phyloP scores from a whole-genome alignment of 2,329 filamentous ascomycete species.

The Lasiodiplodia citricola region DNA sequence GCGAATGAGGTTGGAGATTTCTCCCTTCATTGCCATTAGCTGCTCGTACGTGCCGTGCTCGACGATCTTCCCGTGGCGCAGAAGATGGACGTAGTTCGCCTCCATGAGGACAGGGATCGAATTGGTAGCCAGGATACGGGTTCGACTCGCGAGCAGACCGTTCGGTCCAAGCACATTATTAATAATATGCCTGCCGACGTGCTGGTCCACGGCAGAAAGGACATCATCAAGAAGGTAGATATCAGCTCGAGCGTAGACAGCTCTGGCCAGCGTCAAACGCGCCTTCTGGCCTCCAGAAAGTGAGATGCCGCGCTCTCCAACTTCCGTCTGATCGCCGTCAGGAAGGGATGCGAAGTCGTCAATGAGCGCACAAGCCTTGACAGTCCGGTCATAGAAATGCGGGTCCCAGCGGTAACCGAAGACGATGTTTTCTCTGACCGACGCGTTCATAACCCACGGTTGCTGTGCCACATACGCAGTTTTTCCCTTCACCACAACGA shows the following conservation, averaged over 20 bases:
- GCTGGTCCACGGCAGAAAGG: conserved; percentile 95
- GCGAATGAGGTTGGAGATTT: conserved; percentile 83
- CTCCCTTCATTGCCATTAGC: conserved; percentile 90
- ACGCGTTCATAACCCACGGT: conserved; percentile 97
- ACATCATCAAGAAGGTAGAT: conserved; percentile 94
- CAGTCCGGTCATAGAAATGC: conserved; percentile 89
- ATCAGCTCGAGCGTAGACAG: conserved; percentile 96
- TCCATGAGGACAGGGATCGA: conserved; percentile 89
- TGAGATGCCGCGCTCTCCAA: conserved; percentile 95
- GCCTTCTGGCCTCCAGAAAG: conserved; percentile 96
- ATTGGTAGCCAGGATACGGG: conserved; percentile 91
- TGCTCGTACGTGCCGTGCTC: conserved; percentile 92
- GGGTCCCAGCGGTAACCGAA: conserved; percentile 96
- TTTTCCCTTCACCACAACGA: conserved; percentile 80
- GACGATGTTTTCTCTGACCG: conserved; percentile 94
- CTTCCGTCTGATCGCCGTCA: conserved; percentile 94
- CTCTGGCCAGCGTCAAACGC: conserved; percentile 85
- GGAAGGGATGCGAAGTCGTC: conserved; percentile 93
- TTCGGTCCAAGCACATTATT: conserved; percentile 88
- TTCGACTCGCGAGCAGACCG: conserved; percentile 83
- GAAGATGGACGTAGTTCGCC: conserved; percentile 84
- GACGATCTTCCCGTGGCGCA: conserved; percentile 81
- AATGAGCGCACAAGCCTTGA: conserved; percentile 86
- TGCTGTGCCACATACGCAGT: conserved; percentile 93
- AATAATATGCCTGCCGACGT: conserved; percentile 93